Conservation (phyloP, 306 rosid genomes). For the Sesbania bispinosa region DNA sequence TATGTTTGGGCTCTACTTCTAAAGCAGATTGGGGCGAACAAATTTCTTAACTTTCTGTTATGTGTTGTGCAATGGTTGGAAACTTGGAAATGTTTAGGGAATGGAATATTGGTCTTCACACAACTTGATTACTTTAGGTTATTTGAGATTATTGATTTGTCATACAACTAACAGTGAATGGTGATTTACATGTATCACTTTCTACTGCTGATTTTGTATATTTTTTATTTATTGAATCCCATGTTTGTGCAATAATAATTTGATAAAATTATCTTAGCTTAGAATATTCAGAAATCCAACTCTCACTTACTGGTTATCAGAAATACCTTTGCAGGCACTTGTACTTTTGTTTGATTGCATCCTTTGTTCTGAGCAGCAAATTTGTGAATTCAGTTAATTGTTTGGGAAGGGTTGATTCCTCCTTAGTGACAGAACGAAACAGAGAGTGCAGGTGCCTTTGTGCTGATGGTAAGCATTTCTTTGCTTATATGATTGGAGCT, state of each 20-base stretch:
- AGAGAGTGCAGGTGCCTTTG: conserved; percentile 18
- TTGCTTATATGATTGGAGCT: neutral
- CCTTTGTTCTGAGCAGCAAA: conserved; percentile 18
- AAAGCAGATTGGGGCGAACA: neutral
- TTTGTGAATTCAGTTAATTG: conserved; percentile 26
- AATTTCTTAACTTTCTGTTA: neutral
- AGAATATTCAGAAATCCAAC: neutral
- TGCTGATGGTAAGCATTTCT: conserved; percentile 51
- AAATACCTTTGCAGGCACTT: conserved; percentile 34
- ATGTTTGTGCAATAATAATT: neutral
- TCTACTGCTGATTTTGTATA: neutral
- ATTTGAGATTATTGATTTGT: neutral
- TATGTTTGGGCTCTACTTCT: conserved; percentile 1
- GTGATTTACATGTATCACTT: neutral
- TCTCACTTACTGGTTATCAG: neutral
- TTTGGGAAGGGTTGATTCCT: conserved; percentile 23
- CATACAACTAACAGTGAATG: neutral
- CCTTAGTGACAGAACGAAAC: conserved; percentile 30
- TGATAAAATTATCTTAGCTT: neutral
- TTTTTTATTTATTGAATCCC: neutral
- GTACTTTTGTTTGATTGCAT: conserved; percentile 18
- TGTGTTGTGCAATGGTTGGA: neutral
- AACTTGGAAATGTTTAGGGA: no score
- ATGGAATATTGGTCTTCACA: neutral
- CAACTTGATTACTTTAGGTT: neutral